These are phyloP conservation scores for Podospora fimiseda DNA, from an alignment of 495 filamentous ascomycete species.

Conservation along the genomic window DNA sequence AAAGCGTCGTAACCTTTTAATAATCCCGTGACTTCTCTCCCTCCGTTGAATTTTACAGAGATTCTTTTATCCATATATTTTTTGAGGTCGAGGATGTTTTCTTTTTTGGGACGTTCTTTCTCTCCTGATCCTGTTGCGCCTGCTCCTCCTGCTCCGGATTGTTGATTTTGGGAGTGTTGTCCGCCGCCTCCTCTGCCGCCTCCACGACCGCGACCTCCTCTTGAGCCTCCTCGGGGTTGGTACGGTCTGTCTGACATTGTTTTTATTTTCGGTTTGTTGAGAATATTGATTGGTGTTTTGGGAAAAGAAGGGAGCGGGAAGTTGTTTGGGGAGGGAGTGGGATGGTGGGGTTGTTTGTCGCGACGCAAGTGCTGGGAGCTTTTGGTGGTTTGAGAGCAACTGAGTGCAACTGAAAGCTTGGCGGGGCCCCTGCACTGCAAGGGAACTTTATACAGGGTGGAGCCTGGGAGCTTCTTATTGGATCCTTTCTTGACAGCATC, in stretches of 20 bases:
- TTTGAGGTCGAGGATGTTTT: slow-evolving; percentile 90
- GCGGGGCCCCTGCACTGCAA: too few species aligned
- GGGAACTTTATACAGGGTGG: too few species aligned
- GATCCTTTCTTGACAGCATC: too few species aligned
- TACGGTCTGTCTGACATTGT: not conserved
- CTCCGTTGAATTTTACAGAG: slow-evolving; percentile 92
- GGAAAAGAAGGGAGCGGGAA: too few species aligned
- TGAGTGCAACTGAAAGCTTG: too few species aligned
- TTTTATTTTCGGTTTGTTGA: not conserved
- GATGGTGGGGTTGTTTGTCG: too few species aligned
- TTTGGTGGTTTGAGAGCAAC: too few species aligned
- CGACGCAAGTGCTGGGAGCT: too few species aligned
- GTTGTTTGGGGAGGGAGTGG: too few species aligned
- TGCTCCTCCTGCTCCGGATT: slow-evolving; percentile 31
- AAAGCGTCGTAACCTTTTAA: slow-evolving; percentile 94
- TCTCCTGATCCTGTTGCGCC: slow-evolving; percentile 32
- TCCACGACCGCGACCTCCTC: slow-evolving; percentile 30
- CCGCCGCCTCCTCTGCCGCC: slow-evolving; percentile 23
- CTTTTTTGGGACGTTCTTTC: slow-evolving; percentile 77
- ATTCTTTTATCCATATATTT: slow-evolving; percentile 97
- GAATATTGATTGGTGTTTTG: too few species aligned
- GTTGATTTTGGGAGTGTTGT: slow-evolving; percentile 41
- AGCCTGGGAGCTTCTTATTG: too few species aligned
- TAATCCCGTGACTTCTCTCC: slow-evolving; percentile 80
- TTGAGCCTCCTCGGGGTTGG: not conserved